These are phyloP conservation scores for Raphanus hybrid DNA, from an alignment of 441 rosid genomes.

Conservation along the genomic window DNA sequence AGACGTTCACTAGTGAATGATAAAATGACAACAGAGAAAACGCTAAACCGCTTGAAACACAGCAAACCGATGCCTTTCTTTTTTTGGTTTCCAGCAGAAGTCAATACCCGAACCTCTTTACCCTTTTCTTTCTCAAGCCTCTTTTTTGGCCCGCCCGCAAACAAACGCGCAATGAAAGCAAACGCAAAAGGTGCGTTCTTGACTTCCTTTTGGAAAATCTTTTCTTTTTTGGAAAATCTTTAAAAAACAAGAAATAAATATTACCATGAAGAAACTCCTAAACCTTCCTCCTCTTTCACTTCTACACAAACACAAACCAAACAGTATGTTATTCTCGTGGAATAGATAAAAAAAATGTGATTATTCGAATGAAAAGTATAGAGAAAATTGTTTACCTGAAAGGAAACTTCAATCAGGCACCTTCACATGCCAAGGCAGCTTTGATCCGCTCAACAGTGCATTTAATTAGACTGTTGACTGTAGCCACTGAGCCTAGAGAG, in stretches of 20 bases:
- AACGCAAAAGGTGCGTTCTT: slow-evolving; percentile 91
- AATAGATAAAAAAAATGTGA: slow-evolving; percentile 3
- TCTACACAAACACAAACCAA: slow-evolving; percentile 29
- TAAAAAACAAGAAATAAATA: slow-evolving; percentile 2
- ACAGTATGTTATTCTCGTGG: background rate
- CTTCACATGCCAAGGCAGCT: slow-evolving; percentile 56
- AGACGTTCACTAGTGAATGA: slow-evolving; percentile 33
- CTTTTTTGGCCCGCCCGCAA: slow-evolving; percentile 23
- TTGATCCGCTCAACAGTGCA: slow-evolving; percentile 87
- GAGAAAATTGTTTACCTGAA: slow-evolving; percentile 25
- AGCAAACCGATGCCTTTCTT: slow-evolving; percentile 17
- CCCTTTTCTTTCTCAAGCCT: slow-evolving; percentile 33
- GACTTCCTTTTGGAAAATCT: slow-evolving; percentile 61
- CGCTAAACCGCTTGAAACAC: slow-evolving; percentile 13
- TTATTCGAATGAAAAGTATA: background rate
- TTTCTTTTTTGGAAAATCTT: slow-evolving; percentile 12
- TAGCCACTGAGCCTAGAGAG: slow-evolving; percentile 90
- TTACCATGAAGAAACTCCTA: slow-evolving; percentile 34
- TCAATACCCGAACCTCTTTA: slow-evolving; percentile 93
- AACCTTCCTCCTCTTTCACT: slow-evolving; percentile 3
- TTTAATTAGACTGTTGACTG: slow-evolving; percentile 83
- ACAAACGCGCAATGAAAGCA: slow-evolving; percentile 52
- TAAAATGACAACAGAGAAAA: slow-evolving; percentile 23
- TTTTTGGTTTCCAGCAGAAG: slow-evolving; percentile 52
- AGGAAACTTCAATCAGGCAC: slow-evolving; percentile 39